Evolutionary conservation across 2,329 filamentous ascomycete genomes (phyloP), one percentile per base, ranked within the genome.

Genomic region (Sphaerulina vaccinii): DNA sequence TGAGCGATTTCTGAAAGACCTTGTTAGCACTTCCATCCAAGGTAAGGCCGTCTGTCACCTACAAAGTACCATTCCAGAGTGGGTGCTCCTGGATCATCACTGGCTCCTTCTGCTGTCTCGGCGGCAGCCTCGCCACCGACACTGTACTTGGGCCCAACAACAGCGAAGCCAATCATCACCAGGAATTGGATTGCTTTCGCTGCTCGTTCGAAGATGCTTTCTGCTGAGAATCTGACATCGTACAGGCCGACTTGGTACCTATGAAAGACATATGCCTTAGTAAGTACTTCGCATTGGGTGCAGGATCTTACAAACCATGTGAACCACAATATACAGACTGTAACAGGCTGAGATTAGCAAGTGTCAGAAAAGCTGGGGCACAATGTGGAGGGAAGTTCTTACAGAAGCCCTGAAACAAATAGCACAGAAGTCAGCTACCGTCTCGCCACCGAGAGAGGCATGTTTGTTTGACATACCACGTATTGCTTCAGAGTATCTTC

Each of bases 211-310:
- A 86, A 84, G 27, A 86, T 72, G 33, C 79, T 83, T 65, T 87
- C 84, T 19, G 80, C 75, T 1, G 80, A 77, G 63, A 85, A 87
- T 0, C 84, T 81, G 29, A 86, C 79, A 66, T 87, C 84, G 65
- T 83, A 85, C 1, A 86, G 69, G 6, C 78, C 77, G 19, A 82
- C 79, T 53, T 84, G 74, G 29, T 85, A 76, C 27, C 27, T 29
- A 13, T 84, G 84, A 87, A 18, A 80, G 84, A 51, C 84, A 79
- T 83, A 83, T 86, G 21, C n/a, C 9, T 29, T 13, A 29, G 22
- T 15, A 15, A 5, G 15, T 16, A n/a, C n/a, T n/a, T n/a, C n/a
- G 22, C 9, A 75, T 29, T 9, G 3, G 3, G n/a, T 29, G 27
- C 10, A 29, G 27, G 27, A 29, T 10, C 8, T 13, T 29, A 29